Percentiles rank a stretch among this genome's conserved stretches.
These are phyloP conservation scores for Dactylellina parvicollis DNA, from an alignment of 2,329 filamentous ascomycete species.

Conservation along the genomic window DNA sequence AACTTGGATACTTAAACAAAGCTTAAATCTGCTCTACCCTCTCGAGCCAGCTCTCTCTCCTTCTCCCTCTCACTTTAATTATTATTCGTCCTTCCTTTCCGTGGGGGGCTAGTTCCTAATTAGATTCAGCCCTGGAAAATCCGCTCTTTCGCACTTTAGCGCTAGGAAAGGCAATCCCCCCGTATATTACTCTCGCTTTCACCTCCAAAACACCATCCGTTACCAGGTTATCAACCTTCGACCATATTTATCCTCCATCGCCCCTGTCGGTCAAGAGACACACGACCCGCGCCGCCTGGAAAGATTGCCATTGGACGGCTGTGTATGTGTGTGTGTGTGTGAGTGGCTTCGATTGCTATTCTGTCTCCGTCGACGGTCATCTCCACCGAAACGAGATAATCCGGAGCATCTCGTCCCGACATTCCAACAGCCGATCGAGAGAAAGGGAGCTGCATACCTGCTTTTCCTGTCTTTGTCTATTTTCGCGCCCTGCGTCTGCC, in stretches of 20 bases:
- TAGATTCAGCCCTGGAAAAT: conserved; percentile 16
- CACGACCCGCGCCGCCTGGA: conserved; percentile 2
- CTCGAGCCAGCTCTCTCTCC: conserved; percentile 8
- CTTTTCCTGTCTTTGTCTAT: too few relatives aligned
- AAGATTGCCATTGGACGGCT: conserved; percentile 25
- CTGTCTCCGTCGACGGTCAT: background rate
- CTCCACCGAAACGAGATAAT: conserved; percentile 14
- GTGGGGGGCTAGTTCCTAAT: background rate
- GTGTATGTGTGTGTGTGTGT: conserved; percentile 1
- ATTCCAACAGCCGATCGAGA: conserved; percentile 28
- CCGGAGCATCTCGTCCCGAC: conserved; percentile 38
- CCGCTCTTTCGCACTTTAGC: conserved; percentile 34
- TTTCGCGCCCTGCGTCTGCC: conserved; percentile 15
- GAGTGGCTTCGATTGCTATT: background rate
- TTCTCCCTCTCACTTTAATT: conserved; percentile 5
- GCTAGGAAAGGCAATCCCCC: background rate
- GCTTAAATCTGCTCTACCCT: conserved; percentile 29
- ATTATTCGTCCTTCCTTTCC: too few relatives aligned
- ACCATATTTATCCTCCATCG: background rate
- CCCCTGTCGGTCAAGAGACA: background rate
- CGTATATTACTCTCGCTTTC: conserved; percentile 46
- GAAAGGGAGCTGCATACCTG: conserved; percentile 28
- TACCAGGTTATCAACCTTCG: conserved; percentile 19
- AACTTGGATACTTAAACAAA: background rate
- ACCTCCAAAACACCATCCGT: background rate